These are phyloP conservation scores for Drosera capensis DNA, from an alignment of 148 eudicot species.

Conservation along the genomic window DNA sequence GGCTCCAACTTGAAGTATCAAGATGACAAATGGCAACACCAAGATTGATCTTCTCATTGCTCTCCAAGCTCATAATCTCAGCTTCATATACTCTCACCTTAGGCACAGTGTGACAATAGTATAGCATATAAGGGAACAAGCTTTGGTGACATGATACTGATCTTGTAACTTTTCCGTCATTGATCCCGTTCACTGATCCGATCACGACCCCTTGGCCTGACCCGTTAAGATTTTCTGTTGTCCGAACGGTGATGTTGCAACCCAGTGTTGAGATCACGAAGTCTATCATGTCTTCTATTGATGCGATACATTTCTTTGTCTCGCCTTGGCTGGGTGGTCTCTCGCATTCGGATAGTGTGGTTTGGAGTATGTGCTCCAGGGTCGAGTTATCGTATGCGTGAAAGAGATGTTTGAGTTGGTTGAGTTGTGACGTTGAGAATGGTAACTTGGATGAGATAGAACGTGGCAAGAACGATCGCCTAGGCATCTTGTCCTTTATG, in stretches of 20 bases:
- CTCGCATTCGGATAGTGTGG: constrained; percentile 59
- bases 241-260: constrained; percentile 33
- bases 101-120: constrained; percentile 94
- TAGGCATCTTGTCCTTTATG: constrained; percentile 67
- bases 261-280: constrained; percentile 58
- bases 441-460: constrained; percentile 50
- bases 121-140: constrained; percentile 64
- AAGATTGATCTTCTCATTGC: constrained; percentile 36
- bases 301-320: constrained; percentile 69
- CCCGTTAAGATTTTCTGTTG: constrained; percentile 50
- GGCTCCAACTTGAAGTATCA: constrained; percentile 81
- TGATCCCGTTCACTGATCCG: constrained; percentile 49
- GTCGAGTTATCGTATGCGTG: constrained; percentile 23
- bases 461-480: constrained; percentile 73
- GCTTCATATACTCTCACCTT: constrained; percentile 72
- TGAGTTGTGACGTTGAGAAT: constrained; percentile 22
- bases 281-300: constrained; percentile 83
- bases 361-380: constrained; percentile 24
- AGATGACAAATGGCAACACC: constrained; percentile 80
- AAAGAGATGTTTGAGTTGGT: constrained; percentile 28
- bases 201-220: constrained; percentile 43
- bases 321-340: constrained; percentile 51
- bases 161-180: constrained; percentile 61
- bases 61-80: constrained; percentile 43
- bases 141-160: constrained; percentile 94